Evolutionary conservation across 306 rosid species (phyloP).

Genomic region (Cucurbita pepo): DNA sequence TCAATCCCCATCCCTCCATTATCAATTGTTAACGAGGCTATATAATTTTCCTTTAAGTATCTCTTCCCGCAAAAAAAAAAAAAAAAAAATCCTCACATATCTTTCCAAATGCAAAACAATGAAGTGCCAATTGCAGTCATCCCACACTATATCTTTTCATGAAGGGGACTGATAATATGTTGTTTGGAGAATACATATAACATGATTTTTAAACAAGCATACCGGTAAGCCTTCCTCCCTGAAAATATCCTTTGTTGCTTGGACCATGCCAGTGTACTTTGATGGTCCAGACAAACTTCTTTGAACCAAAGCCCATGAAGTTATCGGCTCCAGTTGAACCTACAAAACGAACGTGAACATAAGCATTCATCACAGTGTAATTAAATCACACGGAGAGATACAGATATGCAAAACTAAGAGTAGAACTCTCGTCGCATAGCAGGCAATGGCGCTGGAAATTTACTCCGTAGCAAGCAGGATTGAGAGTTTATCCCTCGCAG

Average conservation of each 20-base stretch:
- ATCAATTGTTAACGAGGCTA: not conserved
- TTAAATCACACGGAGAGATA: not conserved
- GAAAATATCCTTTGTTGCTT: slow-evolving; percentile 77
- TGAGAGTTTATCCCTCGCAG: not conserved
- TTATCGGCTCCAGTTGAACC: slow-evolving; percentile 91
- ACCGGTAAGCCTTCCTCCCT: slow-evolving; percentile 90
- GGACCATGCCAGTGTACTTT: slow-evolving; percentile 82
- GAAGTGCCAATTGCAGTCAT: not conserved
- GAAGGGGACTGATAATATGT: not conserved
- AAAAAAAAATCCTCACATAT: too few species aligned
- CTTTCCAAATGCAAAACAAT: not conserved
- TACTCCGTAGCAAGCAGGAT: not conserved
- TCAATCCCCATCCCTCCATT: not conserved
- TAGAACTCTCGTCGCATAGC: not conserved
- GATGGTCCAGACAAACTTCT: slow-evolving; percentile 40
- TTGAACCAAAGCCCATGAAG: slow-evolving; percentile 60
- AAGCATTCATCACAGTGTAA: slow-evolving; percentile 8
- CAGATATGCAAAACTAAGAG: not conserved
- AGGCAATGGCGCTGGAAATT: not conserved
- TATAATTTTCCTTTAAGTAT: not conserved
- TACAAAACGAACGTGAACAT: slow-evolving; percentile 5
- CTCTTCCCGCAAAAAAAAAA: not conserved
- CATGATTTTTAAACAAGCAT: slow-evolving; percentile 1
- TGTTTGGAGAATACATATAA: not conserved
- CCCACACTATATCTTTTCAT: not conserved